phyloP scores from a whole-genome alignment of 495 filamentous ascomycete species.

The Rhypophila decipiens region DNA sequence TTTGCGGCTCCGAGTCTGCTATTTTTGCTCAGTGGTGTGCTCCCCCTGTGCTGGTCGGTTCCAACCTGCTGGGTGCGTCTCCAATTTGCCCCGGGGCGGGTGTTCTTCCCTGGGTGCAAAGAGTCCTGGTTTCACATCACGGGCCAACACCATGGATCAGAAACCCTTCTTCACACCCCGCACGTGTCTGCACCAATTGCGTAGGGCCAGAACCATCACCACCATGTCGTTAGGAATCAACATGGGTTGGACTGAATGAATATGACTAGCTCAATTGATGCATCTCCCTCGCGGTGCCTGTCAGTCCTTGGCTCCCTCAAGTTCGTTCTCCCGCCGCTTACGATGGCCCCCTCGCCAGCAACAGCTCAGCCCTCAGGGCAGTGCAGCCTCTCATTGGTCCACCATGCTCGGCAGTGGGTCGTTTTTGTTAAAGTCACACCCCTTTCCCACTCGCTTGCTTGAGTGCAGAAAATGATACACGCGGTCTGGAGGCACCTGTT shows the following conservation, averaged over 20 bases:
- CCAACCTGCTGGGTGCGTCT: constrained; percentile 8
- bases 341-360: no score
- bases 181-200: no score
- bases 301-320: no score
- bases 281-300: no score
- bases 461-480: not conserved
- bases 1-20: constrained; percentile 1
- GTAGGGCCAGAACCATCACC: no score
- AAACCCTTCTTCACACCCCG: no score
- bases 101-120: constrained; percentile 9
- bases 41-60: constrained; percentile 2
- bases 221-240: no score
- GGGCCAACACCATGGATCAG: not conserved
- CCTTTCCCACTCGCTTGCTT: not conserved
- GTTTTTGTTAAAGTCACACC: not conserved
- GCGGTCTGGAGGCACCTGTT: not conserved
- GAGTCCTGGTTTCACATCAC: constrained; percentile 5
- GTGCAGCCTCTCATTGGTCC: constrained; percentile 7
- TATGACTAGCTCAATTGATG: no score
- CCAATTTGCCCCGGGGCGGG: constrained; percentile 5
- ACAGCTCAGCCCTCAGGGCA: constrained; percentile 14
- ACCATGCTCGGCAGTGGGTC: constrained; percentile 6
- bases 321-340: no score
- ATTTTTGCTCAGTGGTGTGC: constrained; percentile 8
- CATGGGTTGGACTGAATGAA: no score